Evolutionary conservation across 2,329 filamentous ascomycete genomes (phyloP).

Genomic region (Colletotrichum karsti): DNA sequence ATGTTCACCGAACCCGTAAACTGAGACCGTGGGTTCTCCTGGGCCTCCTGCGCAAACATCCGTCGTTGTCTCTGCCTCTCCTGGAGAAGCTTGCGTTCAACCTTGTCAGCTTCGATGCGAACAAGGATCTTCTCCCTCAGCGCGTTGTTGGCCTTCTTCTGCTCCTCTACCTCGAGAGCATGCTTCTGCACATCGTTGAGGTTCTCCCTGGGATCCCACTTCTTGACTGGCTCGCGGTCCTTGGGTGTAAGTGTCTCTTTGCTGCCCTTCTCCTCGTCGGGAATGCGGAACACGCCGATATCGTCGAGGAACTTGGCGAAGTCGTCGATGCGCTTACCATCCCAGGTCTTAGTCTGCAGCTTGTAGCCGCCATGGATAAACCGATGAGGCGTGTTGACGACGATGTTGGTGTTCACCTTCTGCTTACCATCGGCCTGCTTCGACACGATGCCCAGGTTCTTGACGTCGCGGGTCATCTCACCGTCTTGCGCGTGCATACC

Average conservation of each 20-base stretch:
- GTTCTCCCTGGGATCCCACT: neutral
- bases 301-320: neutral
- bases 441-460: neutral
- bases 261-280: neutral
- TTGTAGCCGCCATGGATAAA: slow-evolving; percentile 1
- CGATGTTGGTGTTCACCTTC: neutral
- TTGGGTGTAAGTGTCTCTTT: neutral
- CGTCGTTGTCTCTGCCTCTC: neutral
- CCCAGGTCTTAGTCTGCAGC: neutral
- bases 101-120: neutral
- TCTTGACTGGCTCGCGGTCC: neutral
- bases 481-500: neutral
- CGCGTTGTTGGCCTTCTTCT: neutral
- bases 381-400: neutral
- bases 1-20: neutral
- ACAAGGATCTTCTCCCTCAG: neutral
- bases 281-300: neutral
- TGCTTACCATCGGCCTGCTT: neutral
- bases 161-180: neutral
- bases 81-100: neutral
- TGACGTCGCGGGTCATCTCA: neutral
- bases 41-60: neutral
- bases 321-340: neutral
- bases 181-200: neutral
- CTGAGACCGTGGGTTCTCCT: neutral